Base-by-base conservation (phyloP, 495 filamentous ascomycete genomes). In the Cairneyella variabilis region DNA sequence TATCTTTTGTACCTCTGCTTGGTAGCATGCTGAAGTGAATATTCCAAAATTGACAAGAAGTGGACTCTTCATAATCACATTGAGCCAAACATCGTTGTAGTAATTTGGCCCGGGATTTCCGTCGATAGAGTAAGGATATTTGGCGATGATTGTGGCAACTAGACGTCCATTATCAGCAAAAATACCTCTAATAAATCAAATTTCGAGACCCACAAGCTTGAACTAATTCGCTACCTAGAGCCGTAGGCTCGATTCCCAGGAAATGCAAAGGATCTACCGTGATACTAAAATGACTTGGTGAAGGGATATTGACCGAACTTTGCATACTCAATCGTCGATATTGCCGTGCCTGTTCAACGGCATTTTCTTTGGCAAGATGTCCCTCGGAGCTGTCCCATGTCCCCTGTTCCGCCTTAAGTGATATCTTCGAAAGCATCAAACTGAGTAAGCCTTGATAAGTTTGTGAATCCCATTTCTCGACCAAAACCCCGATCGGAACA, bases 261-360 rank as follows among this genome's bases (percentile, higher is more conserved):
- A 36, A 59, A 34, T 59, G 56, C 25, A 59, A 25, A 5, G 56
- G 56, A 14, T 59, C 56, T 5, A 59, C 56, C 18, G 22, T 51
- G 9, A 51, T 59, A 22, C 51, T 51, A 28, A 59, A 54, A 2
- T 22, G 11, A 46, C 28, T 47, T 1, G 51, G 50, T 4, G 38
- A 5, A n/a, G n/a, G n/a, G n/a, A n/a, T n/a, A n/a, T n/a, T n/a
- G n/a, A n/a, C n/a, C n/a, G n/a, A n/a, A n/a, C n/a, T n/a, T n/a
- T n/a, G n/a, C n/a, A n/a, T n/a, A n/a, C 5, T 22, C 3, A 8
- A 21, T 16, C 6, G 12, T 0, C 1, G 14, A 11, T 43, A 11
- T 7, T 21, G 40, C 21, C 14, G 3, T 7, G 7, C 23, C 17
- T 43, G 17, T 3, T 18, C 40, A 4, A 16, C 1, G 11, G 20